Base-by-base conservation (phyloP, 208 protist species). In the Strigomonas culicis region DNA sequence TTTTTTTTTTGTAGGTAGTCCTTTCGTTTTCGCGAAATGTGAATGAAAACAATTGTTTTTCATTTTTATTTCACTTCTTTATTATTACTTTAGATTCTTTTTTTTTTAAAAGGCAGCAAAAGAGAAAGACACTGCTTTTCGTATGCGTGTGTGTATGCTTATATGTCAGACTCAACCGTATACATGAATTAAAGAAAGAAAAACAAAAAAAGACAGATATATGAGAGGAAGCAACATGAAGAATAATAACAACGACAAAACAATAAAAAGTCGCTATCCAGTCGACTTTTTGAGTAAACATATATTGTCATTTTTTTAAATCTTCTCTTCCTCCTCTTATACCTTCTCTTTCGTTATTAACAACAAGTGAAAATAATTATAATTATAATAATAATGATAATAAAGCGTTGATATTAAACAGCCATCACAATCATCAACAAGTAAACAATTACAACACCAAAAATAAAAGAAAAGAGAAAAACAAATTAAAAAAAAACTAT, bases 11-110 rank as follows among this genome's bases (percentile, higher is more conserved):
- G 34, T 61, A 11, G 31, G 50, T 34, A 52, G 25, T 39, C 17
- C 50, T 36, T 30, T 22, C 8, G n/a, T 27, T 56, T 56, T 15
- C 17, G 3, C 25, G 7, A 27, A 22, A n/a, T n/a, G n/a, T 6
- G 6, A n/a, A n/a, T 28, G 59, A 41, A 68, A n/a, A 17, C 2
- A 55, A 21, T 53, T 8, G 24, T 22, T 8, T 59, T 25, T 63
- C 39, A 55, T 63, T 63, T 46, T 24, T 59, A 68, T 59, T 74
- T 60, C 19, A 36, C 70, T 57, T 74, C 4, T 39, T 68, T 57
- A 50, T 47, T 31, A 63, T 70, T 19, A 34, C 17, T 53, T 30
- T 24, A 55, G 10, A 30, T 8, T 30, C 10, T 55, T 55, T 55
- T 19, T 22, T 8, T 55, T 55, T 22, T 24, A 55, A 8, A 8